Base-by-base conservation (phyloP, 768 basidiomycete species). In the Lentinula sp. region DNA sequence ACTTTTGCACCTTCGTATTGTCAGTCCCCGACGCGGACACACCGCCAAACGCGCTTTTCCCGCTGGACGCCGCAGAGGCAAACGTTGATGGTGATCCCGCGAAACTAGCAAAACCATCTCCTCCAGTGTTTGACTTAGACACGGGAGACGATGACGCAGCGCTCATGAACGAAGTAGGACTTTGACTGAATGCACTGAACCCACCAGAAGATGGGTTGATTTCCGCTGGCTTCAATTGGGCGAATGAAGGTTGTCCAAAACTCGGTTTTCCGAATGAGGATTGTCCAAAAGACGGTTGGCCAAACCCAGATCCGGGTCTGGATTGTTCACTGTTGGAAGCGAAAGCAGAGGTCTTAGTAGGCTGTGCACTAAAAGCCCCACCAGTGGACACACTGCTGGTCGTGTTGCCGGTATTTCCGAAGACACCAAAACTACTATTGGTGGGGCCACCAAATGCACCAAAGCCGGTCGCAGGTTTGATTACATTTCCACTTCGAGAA, bases 201-300 rank as follows among this genome's bases (percentile, higher is more conserved):
- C 58, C 62, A 10, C 61, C 61, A 0, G 39, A 37, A 49, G 46
- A 39, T 49, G 58, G 33, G 18, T 33, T 41, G 41, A 10, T 46
- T 23, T 18, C 37, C 18, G 36, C 46, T 7, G 45, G 2, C 49
- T 36, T 39, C 52, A 76, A 72, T 28, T 28, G 28, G 28, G 28
- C 28, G 28, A 28, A 28, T 3, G 28, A 3, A 28, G 28, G 28
- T 28, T 28, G 28, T 2, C 77, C 76, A 62, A 81, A 81, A 4
- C 73, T 65, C 12, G 77, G 62, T 46, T 75, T 73, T 1, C 76
- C 78, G 62, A 79, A 80, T 6, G 65, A 61, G 41, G 72, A 62
- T 59, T 71, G 67, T 32, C 77, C 76, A 62, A 81, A 81, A 3
- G 73, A 63, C 7, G 77, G 62, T 45, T 68, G 69, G 4, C 72